Evolutionary conservation across 768 basidiomycete genomes (phyloP), one percentile per base, ranked within the genome.

Genomic region (Lactarius tabidus): DNA sequence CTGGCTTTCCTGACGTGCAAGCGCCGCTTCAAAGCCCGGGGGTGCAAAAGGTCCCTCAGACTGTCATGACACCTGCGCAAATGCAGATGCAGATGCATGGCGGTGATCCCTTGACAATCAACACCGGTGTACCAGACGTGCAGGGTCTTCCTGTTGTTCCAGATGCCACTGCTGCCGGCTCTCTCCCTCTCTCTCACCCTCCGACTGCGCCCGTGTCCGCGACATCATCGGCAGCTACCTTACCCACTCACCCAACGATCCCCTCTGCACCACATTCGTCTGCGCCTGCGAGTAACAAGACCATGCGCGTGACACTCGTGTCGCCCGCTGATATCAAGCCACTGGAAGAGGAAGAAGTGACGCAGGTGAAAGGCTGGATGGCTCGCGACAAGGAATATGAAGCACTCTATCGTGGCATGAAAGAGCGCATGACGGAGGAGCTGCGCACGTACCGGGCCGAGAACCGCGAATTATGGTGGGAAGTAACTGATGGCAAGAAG

Each of bases 321-420:
- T 88, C 90, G 1, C 79, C 87, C 12, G 73, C 77, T 55, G 80
- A 82, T 15, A 84, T 84, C n/a, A 75, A 78, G 2, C 71, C 80
- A 0, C 75, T 95, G 20, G 66, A 71, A 8, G 73, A 78, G 9
- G 72, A 73, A 1, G 87, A 91, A 72, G 82, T 90, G 29, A 64
- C 60, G 28, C 70, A 81, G 45, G 75, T 91, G 53, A 76, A 87
- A 69, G 73, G 63, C 48, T 92, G 90, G 90, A 85, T 89, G 80
- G 75, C 78, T 67, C 74, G 71, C 56, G 92, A 93, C 70, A 77
- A 80, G 57, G 82, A 78, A 67, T 87, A 90, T 67, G 84, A 88
- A 36, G 75, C 70, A 6, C 71, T 77, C 8, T 79, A 77, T 66
- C 79, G 79, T 59, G 74, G 74, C 57, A 86, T 85, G 81, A 79